A percentile compares a stretch with the other conserved stretches of the same genome.
phyloP scores from a whole-genome alignment of 306 rosid species.

The Vachellia pachyceras region DNA sequence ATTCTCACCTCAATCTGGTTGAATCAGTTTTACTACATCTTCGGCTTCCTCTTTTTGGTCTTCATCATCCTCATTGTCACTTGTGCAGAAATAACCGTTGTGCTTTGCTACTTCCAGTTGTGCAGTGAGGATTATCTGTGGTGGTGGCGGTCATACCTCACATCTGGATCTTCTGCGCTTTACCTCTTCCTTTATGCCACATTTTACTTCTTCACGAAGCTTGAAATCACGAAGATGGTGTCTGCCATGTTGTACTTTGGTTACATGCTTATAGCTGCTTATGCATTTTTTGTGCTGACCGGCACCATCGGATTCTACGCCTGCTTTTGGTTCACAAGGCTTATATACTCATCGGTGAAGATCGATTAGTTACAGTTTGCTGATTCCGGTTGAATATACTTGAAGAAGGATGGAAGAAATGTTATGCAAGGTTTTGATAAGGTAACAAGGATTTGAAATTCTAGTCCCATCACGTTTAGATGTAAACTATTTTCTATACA shows the following conservation, averaged over 20 bases:
- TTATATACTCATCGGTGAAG: conserved; percentile 97
- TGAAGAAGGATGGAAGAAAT: conserved; percentile 41
- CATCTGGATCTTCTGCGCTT: conserved; percentile 91
- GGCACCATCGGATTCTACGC: conserved; percentile 97
- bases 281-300: conserved; percentile 92
- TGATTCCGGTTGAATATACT: conserved; percentile 33
- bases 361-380: conserved; percentile 62
- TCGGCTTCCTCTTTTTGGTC: conserved; percentile 97
- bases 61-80: conserved; percentile 85
- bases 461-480: conserved; percentile 48
- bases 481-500: conserved; percentile 77
- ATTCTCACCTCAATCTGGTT: conserved; percentile 98
- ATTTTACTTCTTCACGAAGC: conserved; percentile 99
- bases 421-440: conserved; percentile 58
- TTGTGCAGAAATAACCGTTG: conserved; percentile 93
- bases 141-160: conserved; percentile 99
- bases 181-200: conserved; percentile 96
- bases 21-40: conserved; percentile 98
- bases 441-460: conserved; percentile 58
- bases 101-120: conserved; percentile 97
- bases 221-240: conserved; percentile 92
- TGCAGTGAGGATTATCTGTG: conserved; percentile 98
- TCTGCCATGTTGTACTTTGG: conserved; percentile 88
- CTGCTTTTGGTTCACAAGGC: conserved; percentile 97
- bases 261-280: conserved; percentile 94